Conservation (phyloP, 257 asterid species). For the Petunia axillaris region DNA sequence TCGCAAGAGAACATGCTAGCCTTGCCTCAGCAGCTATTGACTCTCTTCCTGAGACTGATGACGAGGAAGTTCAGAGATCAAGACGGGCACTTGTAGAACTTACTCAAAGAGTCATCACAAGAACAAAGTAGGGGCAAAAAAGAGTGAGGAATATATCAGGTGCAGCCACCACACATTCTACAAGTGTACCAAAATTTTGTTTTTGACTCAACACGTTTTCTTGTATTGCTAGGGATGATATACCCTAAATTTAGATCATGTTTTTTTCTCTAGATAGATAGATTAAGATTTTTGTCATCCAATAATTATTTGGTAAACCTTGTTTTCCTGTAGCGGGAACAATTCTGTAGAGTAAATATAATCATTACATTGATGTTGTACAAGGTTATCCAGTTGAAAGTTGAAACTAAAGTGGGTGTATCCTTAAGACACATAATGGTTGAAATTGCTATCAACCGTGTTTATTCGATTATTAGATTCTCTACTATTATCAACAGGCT, state of each 20-base stretch:
- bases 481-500: too few species aligned
- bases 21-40: constrained; percentile 84
- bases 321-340: not conserved
- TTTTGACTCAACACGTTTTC: not conserved
- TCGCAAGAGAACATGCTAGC: constrained; percentile 78
- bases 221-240: constrained; percentile 17
- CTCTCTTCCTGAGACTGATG: constrained; percentile 71
- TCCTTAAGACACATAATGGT: not conserved
- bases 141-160: constrained; percentile 2
- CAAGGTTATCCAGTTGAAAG: constrained; percentile 14
- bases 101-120: constrained; percentile 75
- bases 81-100: constrained; percentile 86
- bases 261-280: constrained; percentile 6
- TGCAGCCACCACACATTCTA: not conserved
- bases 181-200: not conserved
- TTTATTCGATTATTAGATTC: too few species aligned
- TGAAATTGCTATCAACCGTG: not conserved
- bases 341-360: not conserved
- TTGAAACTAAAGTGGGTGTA: not conserved
- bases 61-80: constrained; percentile 72
- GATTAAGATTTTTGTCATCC: not conserved
- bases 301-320: not conserved
- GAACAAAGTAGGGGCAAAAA: constrained; percentile 50
- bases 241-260: not conserved
- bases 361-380: constrained; percentile 5